A percentile compares a stretch with the other conserved stretches of the same genome.
Conservation (phyloP, 108 stramenopile genomes). For the Conticribra guillardii region DNA sequence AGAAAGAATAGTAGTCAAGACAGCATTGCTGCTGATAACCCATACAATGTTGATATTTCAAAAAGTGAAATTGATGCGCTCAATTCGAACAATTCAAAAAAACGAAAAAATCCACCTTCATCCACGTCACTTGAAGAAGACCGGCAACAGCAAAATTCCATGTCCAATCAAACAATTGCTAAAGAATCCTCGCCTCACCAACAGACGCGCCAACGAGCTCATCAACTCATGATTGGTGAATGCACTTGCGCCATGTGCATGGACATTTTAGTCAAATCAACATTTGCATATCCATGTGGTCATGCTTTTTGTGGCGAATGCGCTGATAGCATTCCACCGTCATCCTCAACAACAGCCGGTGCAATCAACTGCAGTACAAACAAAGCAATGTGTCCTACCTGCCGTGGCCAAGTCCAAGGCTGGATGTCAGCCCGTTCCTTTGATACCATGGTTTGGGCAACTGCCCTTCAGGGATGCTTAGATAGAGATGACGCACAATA, state of each 20-base stretch:
- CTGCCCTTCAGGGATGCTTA: constrained; percentile 38
- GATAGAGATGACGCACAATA: constrained; percentile 19
- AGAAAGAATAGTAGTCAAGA: no score
- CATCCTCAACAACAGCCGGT: no score
- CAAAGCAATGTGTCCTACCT: constrained; percentile 38
- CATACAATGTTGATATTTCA: no score
- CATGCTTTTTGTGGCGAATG: constrained; percentile 39
- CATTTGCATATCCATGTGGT: constrained; percentile 37
- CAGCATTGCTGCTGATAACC: no score
- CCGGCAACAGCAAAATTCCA: no score
- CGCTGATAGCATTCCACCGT: constrained; percentile 10
- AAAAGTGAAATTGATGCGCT: no score
- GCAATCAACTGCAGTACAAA: no score
- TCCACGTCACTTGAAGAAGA: no score
- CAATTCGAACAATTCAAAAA: no score
- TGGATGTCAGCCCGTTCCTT: constrained; percentile 40
- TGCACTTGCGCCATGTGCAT: constrained; percentile 36
- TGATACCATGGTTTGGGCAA: constrained; percentile 35
- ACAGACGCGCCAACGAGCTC: constrained; percentile 17
- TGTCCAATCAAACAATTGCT: no score
- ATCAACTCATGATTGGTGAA: constrained; percentile 21
- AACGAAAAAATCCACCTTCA: no score
- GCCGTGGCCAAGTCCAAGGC: constrained; percentile 22
- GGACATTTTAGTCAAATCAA: constrained; percentile 38
- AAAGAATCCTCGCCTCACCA: constrained; percentile 10